Conservation (phyloP, 352 stramenopile genomes). For the Pythium myriotylum region DNA sequence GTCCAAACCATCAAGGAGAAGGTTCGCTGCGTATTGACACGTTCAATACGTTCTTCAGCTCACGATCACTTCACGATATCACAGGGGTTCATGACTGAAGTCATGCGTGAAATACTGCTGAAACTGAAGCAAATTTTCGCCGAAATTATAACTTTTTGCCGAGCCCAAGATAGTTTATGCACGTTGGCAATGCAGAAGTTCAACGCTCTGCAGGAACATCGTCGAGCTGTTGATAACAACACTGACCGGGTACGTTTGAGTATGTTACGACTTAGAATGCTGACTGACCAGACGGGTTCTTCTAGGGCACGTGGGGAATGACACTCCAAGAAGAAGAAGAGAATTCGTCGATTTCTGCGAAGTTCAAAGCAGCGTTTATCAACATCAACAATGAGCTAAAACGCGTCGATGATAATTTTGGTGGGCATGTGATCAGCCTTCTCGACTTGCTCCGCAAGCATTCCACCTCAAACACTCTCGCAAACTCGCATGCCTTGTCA, state of each 20-base stretch:
- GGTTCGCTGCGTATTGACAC: slow-evolving; percentile 33
- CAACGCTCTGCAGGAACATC: slow-evolving; percentile 55
- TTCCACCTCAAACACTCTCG: slow-evolving; percentile 26
- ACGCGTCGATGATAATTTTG: slow-evolving; percentile 58
- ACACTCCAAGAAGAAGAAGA: slow-evolving; percentile 54
- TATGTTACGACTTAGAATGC: neutral
- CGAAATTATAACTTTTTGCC: slow-evolving; percentile 84
- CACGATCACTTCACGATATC: neutral
- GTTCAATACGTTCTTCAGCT: neutral
- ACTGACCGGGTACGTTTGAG: slow-evolving; percentile 36
- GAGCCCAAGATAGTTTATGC: slow-evolving; percentile 82
- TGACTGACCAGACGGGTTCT: neutral
- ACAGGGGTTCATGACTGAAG: slow-evolving; percentile 85
- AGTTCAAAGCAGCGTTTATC: slow-evolving; percentile 21
- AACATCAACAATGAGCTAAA: slow-evolving; percentile 33
- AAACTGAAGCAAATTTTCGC: slow-evolving; percentile 84
- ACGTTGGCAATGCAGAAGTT: slow-evolving; percentile 74
- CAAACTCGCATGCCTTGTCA: slow-evolving; percentile 76
- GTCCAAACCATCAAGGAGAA: slow-evolving; percentile 90
- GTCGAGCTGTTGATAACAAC: slow-evolving; percentile 52
- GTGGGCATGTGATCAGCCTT: slow-evolving; percentile 58
- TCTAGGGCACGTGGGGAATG: slow-evolving; percentile 63
- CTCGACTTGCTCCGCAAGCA: slow-evolving; percentile 65
- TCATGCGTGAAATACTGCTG: slow-evolving; percentile 67
- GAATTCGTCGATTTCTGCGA: slow-evolving; percentile 14